Percentiles rank a stretch among this genome's conserved stretches.
phyloP scores from a whole-genome alignment of 2,329 filamentous ascomycete species.

The Mycosphaerella sp. region DNA sequence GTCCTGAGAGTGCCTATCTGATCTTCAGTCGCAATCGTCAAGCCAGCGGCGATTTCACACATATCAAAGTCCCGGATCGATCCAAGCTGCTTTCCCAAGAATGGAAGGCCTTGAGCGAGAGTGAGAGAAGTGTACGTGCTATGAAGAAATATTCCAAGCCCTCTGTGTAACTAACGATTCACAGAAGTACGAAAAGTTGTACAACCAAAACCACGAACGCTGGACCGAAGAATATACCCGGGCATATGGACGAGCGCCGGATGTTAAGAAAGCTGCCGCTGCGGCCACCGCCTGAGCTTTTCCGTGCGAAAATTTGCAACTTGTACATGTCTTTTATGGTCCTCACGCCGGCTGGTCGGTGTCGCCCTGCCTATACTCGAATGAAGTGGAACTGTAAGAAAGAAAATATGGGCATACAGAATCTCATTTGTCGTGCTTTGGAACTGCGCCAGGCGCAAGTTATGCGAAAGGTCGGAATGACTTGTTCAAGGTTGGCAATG shows the following conservation, averaged over 20 bases:
- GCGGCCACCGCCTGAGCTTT: not conserved
- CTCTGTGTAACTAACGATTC: not conserved
- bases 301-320: not conserved
- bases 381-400: no score
- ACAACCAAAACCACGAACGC: conserved; percentile 9
- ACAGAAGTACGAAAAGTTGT: conserved; percentile 19
- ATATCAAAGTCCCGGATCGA: conserved; percentile 39
- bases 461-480: no score
- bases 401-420: no score
- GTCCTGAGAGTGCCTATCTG: conserved; percentile 35
- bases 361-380: no score
- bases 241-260: not conserved
- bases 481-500: no score
- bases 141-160: not conserved
- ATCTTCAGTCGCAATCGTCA: conserved; percentile 43
- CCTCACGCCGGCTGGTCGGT: not conserved
- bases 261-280: not conserved
- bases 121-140: conserved; percentile 43
- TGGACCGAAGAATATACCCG: conserved; percentile 10
- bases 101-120: conserved; percentile 42
- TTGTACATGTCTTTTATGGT: not conserved
- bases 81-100: conserved; percentile 40
- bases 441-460: no score
- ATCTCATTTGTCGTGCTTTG: no score
- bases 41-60: conserved; percentile 46